Evolutionary conservation across 257 asterid species (phyloP), one percentile per base, ranked within the genome.

Genomic region (Capsicum rhomboideum): DNA sequence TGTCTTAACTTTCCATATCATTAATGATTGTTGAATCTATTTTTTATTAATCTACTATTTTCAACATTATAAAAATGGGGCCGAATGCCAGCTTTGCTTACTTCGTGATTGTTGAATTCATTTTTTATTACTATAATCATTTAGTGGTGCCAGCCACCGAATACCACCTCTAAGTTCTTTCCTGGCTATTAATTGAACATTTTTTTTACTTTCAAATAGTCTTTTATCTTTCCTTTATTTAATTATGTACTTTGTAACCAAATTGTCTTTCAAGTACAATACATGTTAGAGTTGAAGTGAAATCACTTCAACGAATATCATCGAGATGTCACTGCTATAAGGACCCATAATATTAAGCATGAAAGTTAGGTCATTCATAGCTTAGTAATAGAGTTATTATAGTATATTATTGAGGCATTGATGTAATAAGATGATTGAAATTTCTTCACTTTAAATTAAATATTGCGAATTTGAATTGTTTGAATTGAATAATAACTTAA

Each of bases 381-480:
- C 2, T 21, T 42, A 26, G 17, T 40, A 37, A 23, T 10, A 18
- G 26, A 11, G 18, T 2, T 10, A 2, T 21, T 12, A 69, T 68
- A 9, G 1, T 40, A 40, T 40, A 69, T 28, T 4, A 63, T 4
- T 6, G 0, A n/a, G 6, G 6, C 1, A 54, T 18, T 2, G 6
- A 21, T 28, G 14, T 63, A 3, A 28, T 12, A 26, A 14, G 8
- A 28, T 12, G 8, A 59, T 21, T 59, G 14, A n/a, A n/a, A 9
- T n/a, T 9, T 59, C 14, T 59, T 59, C 3, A 21, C 0, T 0
- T 23, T 10, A 21, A 12, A 6, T 11, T 23, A 26, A 26, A 64
- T 6, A 16, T 2, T 28, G 6, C 0, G 6, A 7, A 13, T 64
- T 13, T 1, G 0, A 28, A 63, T 63, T 0, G 0, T n/a, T 12